These are phyloP conservation scores for Acacia melanoxylon DNA, from an alignment of 306 rosid species.

Conservation along the genomic window DNA sequence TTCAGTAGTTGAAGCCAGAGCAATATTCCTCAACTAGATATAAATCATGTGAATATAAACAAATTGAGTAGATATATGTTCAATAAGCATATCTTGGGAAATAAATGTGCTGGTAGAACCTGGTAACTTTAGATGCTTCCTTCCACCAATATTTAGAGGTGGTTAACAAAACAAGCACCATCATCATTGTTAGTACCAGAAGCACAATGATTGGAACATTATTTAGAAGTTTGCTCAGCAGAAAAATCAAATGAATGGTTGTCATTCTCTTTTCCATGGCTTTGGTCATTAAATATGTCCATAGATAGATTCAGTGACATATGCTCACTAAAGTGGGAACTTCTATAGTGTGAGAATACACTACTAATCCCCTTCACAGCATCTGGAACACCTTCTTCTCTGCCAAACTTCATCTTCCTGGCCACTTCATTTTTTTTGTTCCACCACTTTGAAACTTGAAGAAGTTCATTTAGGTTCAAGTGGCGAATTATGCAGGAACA, in stretches of 20 bases:
- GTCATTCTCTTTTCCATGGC: conserved; percentile 50
- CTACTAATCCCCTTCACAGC: conserved; percentile 39
- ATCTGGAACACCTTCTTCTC: too few species aligned
- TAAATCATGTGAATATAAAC: too few species aligned
- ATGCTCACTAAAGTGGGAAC: conserved; percentile 40
- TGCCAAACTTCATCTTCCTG: too few species aligned
- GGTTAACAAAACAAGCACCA: conserved; percentile 28
- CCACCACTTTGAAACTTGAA: too few species aligned
- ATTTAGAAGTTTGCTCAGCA: conserved; percentile 39
- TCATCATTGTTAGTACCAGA: conserved; percentile 37
- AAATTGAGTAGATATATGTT: rapidly evolving
- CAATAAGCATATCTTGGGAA: too few species aligned
- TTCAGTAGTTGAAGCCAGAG: too few species aligned
- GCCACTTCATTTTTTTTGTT: too few species aligned
- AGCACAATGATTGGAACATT: conserved; percentile 36
- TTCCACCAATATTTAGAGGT: background rate
- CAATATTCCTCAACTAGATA: too few species aligned
- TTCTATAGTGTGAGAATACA: conserved; percentile 43
- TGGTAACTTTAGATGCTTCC: too few species aligned
- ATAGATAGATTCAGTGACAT: conserved; percentile 32
- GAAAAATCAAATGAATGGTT: conserved; percentile 34
- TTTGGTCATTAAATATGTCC: conserved; percentile 39
- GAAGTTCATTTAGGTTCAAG: too few species aligned
- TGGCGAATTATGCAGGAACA: too few species aligned
- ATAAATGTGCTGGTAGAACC: rapidly evolving